Base-by-base conservation (phyloP, 2,329 filamentous ascomycete species). In the Clonostachys rhizophaga region DNA sequence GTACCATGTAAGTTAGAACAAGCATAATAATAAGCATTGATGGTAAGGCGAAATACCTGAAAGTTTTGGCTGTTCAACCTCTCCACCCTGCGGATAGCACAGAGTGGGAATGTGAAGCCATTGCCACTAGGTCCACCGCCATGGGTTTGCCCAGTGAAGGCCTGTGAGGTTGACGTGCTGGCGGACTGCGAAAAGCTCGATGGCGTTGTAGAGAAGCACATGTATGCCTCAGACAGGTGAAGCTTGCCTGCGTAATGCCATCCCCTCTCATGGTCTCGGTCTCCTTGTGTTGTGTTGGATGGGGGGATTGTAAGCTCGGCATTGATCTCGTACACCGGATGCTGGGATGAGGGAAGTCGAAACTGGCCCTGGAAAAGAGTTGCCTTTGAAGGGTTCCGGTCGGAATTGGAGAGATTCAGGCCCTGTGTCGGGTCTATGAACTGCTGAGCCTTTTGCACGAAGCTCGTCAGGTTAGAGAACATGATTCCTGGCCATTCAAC, bases 351-450 rank as follows among this genome's bases (percentile, higher is more conserved):
- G 42, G 94, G 94, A 34, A 99, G 86, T 55, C 94, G 89, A 74
- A 99, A 99, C 70, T 99, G 94, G 66, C 87, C 86, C 71, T 94
- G 91, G 73, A 97, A 99, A 49, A 97, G 82, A 45, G 87, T 86
- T 47, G 91, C 84, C 72, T 96, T 97, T 62, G 91, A 92, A 44
- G 91, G 91, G 64, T 89, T 87, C 53, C 81, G 81, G 68, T 94
- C 89, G 49, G 86, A 82, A 60, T 84, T 80, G 56, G 85, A 83
- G 50, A 89, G 78, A 55, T 84, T 82, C 53, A 88, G 74, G 61
- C 87, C 84, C 65, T 90, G 84, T 54, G 87, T 87, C 46, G 91
- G 89, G 68, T 96, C 92, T 71, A 96, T 95, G 70, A 96, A 78
- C 70, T 91, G 89, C 76, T 95, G 91, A 56, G 91, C 91, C 79